Conservation (phyloP, 1,284 basidiomycete genomes). For the Malassezia sympodialis region DNA sequence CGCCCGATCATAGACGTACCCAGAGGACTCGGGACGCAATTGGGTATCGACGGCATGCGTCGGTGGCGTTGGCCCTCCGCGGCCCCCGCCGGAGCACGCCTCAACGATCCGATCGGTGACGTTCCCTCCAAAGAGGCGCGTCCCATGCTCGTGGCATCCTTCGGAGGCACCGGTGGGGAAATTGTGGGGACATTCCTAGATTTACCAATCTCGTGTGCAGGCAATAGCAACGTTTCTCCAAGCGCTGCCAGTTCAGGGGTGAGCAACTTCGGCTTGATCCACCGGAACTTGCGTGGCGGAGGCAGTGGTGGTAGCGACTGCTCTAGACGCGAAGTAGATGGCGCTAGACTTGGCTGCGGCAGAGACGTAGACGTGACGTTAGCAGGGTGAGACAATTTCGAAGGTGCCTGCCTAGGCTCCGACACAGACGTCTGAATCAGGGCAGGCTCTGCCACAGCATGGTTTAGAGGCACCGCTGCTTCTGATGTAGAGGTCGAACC, state of each 20-base stretch:
- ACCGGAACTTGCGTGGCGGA: conserved; percentile 10
- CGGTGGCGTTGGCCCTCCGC: not conserved
- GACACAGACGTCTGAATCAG: not conserved
- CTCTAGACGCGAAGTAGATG: not conserved
- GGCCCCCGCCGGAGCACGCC: not conserved
- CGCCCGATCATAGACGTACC: conserved; percentile 79
- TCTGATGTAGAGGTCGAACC: not conserved
- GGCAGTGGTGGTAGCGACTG: conserved; percentile 11
- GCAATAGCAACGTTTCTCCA: conserved; percentile 11
- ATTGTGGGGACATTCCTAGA: not conserved
- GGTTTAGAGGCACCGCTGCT: not conserved
- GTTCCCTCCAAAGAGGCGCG: not conserved
- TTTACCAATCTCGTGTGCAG: conserved; percentile 4
- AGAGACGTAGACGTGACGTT: not conserved
- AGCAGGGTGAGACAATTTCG: not conserved
- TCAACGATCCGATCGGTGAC: not conserved
- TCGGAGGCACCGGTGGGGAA: conserved; percentile 23
- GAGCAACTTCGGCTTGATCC: conserved; percentile 12
- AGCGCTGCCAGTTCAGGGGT: conserved; percentile 3
- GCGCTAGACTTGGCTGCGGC: not conserved
- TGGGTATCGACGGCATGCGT: not conserved
- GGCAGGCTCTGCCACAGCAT: not conserved
- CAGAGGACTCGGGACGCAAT: conserved; percentile 1
- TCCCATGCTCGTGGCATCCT: not conserved
- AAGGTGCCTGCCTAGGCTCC: not conserved